These are phyloP conservation scores for Mortierella sp. DNA, from an alignment of 371 early-diverging fungal species.

Conservation along the genomic window DNA sequence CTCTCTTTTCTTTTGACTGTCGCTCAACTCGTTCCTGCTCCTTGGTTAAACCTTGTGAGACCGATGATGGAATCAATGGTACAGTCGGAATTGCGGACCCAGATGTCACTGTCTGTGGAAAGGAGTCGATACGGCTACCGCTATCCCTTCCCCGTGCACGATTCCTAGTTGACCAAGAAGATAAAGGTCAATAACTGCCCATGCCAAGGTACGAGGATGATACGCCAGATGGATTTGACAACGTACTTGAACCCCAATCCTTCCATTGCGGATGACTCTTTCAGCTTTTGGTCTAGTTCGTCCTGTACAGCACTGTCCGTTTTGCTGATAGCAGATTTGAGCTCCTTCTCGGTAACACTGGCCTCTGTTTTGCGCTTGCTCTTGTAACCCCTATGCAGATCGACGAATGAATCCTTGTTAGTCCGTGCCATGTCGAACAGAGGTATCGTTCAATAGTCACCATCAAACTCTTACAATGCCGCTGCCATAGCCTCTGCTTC, in stretches of 20 bases:
- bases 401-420: neutral
- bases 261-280: slow-evolving; percentile 57
- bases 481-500: slow-evolving; percentile 86
- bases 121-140: neutral
- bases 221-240: neutral
- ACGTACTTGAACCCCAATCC: slow-evolving; percentile 73
- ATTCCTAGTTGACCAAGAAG: neutral
- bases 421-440: neutral
- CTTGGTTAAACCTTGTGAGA: neutral
- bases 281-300: slow-evolving; percentile 55
- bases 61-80: slow-evolving; percentile 24
- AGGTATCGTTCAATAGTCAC: neutral
- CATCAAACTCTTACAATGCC: slow-evolving; percentile 65
- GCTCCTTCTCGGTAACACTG: slow-evolving; percentile 68
- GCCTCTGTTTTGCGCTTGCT: slow-evolving; percentile 63
- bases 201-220: too few species aligned
- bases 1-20: neutral
- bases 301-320: slow-evolving; percentile 34
- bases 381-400: slow-evolving; percentile 59
- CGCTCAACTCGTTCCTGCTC: neutral
- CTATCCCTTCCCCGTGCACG: slow-evolving; percentile 4
- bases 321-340: slow-evolving; percentile 63
- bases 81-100: slow-evolving; percentile 5
- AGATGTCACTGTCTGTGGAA: neutral
- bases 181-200: neutral